Percentiles rank a stretch among this genome's conserved stretches.
Evolutionary conservation across 306 rosid species (phyloP).

Genomic region (Leucaena leucocephala): DNA sequence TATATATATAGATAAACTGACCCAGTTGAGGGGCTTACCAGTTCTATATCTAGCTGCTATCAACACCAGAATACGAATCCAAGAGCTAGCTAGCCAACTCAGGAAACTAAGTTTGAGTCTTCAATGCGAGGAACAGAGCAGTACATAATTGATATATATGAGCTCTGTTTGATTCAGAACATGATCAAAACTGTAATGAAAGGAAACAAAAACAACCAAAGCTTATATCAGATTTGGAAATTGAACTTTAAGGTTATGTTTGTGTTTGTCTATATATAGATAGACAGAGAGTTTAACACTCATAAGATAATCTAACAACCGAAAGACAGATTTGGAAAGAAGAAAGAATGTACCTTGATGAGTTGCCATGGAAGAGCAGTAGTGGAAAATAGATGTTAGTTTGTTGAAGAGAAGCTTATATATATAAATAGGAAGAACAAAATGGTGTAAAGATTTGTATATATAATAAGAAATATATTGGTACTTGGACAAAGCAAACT

Average conservation of each 20-base stretch:
- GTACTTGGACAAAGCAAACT: slow-evolving; percentile 55
- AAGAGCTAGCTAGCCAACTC: slow-evolving; percentile 6
- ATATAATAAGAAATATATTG: slow-evolving; percentile 49
- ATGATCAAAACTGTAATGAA: slow-evolving; percentile 51
- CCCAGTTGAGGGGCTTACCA: slow-evolving; percentile 44
- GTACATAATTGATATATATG: slow-evolving; percentile 29
- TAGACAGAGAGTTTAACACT: slow-evolving; percentile 14
- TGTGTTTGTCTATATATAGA: slow-evolving; percentile 24
- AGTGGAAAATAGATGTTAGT: slow-evolving; percentile 36
- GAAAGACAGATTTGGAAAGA: slow-evolving; percentile 29
- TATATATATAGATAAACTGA: background rate
- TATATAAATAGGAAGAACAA: slow-evolving; percentile 53
- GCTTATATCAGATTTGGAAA: slow-evolving; percentile 58
- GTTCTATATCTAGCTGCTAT: slow-evolving; percentile 48
- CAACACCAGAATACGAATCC: slow-evolving; percentile 14
- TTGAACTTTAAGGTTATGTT: slow-evolving; percentile 41
- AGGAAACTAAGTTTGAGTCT: slow-evolving; percentile 31
- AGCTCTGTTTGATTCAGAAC: slow-evolving; percentile 39
- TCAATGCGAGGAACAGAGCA: slow-evolving; percentile 30
- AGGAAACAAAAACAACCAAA: slow-evolving; percentile 40
- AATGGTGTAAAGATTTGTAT: slow-evolving; percentile 40
- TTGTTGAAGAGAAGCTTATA: slow-evolving; percentile 50
- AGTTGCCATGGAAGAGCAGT: slow-evolving; percentile 48
- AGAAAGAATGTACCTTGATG: slow-evolving; percentile 34
- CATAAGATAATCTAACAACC: background rate